These are phyloP conservation scores for Pseudopyricularia javanii DNA, from an alignment of 2,329 filamentous ascomycete genomes.

Conservation along the genomic window DNA sequence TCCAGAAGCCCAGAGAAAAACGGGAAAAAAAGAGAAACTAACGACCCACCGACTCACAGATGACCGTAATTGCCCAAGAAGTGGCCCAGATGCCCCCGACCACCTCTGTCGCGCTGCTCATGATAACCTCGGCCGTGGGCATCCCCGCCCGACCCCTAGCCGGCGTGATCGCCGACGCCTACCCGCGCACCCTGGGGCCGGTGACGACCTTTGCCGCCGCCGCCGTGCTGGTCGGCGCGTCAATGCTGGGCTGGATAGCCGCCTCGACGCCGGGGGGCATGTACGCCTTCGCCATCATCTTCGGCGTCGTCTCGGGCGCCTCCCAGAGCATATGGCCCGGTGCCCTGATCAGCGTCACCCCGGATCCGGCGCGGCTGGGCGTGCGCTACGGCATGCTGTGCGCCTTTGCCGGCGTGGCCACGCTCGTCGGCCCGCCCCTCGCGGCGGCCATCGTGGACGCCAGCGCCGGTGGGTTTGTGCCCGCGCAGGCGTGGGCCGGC, in stretches of 20 bases:
- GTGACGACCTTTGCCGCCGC: constrained; percentile 27
- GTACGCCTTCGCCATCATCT: constrained; percentile 30
- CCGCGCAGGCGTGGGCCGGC: constrained; percentile 9
- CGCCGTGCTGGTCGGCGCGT: constrained; percentile 26
- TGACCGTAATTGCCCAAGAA: constrained; percentile 18
- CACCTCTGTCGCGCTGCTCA: constrained; percentile 39
- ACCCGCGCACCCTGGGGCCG: constrained; percentile 28
- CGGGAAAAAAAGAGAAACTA: background rate
- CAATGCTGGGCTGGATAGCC: constrained; percentile 31
- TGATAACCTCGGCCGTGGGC: constrained; percentile 45
- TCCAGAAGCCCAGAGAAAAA: background rate
- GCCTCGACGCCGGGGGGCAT: constrained; percentile 27
- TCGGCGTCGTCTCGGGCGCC: constrained; percentile 29
- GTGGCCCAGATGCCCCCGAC: constrained; percentile 31
- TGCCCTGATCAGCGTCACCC: constrained; percentile 23
- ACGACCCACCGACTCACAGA: constrained; percentile 7
- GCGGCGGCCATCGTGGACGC: constrained; percentile 7
- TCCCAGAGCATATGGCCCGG: constrained; percentile 21
- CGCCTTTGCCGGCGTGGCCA: constrained; percentile 24
- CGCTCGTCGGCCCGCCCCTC: constrained; percentile 26
- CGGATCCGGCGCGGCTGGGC: constrained; percentile 25
- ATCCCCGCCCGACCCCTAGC: constrained; percentile 40
- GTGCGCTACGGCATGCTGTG: constrained; percentile 30
- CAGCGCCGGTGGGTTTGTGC: constrained; percentile 5
- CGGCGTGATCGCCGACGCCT: constrained; percentile 36